Evolutionary conservation across 2,329 filamentous ascomycete genomes (phyloP), one percentile per base, ranked within the genome.

Genomic region (Neofusicoccum ribis): DNA sequence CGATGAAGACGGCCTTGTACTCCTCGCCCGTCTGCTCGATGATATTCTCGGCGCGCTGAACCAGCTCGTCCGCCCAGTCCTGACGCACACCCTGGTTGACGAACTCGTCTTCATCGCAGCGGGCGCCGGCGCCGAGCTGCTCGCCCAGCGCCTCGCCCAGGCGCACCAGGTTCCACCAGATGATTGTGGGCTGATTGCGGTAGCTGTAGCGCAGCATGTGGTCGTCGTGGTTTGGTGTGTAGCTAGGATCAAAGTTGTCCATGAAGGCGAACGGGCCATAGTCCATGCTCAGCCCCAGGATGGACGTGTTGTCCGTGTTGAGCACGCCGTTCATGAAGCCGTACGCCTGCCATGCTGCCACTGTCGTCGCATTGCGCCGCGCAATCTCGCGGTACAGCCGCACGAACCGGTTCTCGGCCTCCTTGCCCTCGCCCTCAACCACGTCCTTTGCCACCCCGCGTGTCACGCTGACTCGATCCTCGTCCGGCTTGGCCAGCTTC

Each of bases 271-370:
- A 99, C 0, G 95, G 95, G 0, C 95, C 95, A 74, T 93, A 99
- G 78, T 99, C 95, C 68, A 99, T 90, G 5, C 90, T 94, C 0
- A 99, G 81, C 0, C 95, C 95, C 64, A 89, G 89, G 59, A 99
- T 85, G 0, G 93, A 97, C 0, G 95, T 99, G 76, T 99, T 99
- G 75, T 99, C 95, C 0, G 95, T 98, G 78, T 99, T 99, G 65
- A 99, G 83, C 3, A 99, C 95, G 51, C 95, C 95, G 72, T 99
- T 99, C 85, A 96, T 98, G 80, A 99, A 99, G n/a, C 92, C 95
- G 73, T 98, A 98, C 0, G 92, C 93, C 80, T 99, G 96, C 94
- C 95, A 98, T 70, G 90, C 86, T 11, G 95, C 95, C 1, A 98
- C 93, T 0, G 91, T 96, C 66, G 85, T 83, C 1, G 95, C 95